Evolutionary conservation across 345 rosid species (phyloP).

Genomic region (Syzygium grande): DNA sequence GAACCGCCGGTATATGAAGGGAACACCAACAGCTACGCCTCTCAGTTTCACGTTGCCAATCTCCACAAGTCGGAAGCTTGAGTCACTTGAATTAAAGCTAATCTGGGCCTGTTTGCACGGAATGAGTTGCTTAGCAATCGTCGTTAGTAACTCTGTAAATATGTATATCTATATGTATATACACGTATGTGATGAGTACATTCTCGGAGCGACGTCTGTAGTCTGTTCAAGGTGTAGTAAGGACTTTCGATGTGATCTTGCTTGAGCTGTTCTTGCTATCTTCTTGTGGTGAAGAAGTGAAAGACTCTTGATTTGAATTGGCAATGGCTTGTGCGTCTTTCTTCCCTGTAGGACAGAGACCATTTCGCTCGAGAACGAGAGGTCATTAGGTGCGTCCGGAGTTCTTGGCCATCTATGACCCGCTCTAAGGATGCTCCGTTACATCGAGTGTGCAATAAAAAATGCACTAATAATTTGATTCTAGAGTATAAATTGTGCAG

Average conservation of each 20-base stretch:
- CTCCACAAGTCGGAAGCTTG: constrained; percentile 3
- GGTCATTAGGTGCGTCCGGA: too few species aligned
- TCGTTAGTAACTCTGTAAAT: neutral
- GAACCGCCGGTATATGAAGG: constrained; percentile 61
- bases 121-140: neutral
- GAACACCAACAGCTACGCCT: constrained; percentile 27
- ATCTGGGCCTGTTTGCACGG: neutral
- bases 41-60: constrained; percentile 59
- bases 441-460: too few species aligned
- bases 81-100: neutral
- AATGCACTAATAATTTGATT: neutral
- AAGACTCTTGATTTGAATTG: neutral
- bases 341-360: too few species aligned
- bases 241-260: neutral
- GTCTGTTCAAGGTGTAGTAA: neutral
- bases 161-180: neutral
- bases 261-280: neutral
- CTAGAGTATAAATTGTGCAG: neutral
- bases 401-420: too few species aligned
- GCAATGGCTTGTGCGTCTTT: neutral
- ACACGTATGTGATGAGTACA: neutral
- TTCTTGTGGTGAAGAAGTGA: neutral
- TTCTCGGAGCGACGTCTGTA: neutral
- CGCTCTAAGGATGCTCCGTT: too few species aligned
- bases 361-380: too few species aligned